A percentile compares a stretch with the other conserved stretches of the same genome.
These are phyloP conservation scores for Yueomyces sp. DNA, from an alignment of 1,139 yeast species.

Conservation along the genomic window DNA sequence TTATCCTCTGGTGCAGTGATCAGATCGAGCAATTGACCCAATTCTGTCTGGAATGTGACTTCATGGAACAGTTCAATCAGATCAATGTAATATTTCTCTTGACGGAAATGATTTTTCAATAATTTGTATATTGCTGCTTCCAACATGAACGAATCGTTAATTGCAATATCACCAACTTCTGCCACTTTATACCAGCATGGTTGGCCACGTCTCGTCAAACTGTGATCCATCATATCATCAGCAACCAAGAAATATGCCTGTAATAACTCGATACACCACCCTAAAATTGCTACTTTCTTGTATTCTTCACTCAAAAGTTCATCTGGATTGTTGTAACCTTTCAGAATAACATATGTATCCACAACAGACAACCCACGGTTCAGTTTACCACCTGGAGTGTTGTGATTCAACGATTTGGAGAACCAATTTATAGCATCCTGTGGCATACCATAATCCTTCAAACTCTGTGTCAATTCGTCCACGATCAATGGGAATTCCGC, in stretches of 20 bases:
- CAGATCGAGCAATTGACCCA: slow-evolving; percentile 90
- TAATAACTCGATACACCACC: slow-evolving; percentile 90
- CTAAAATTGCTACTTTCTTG: slow-evolving; percentile 75
- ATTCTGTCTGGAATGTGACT: slow-evolving; percentile 93
- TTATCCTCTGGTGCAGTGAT: slow-evolving; percentile 95
- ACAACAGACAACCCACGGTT: slow-evolving; percentile 94
- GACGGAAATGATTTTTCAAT: slow-evolving; percentile 77
- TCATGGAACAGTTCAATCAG: slow-evolving; percentile 85
- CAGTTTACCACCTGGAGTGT: slow-evolving; percentile 93
- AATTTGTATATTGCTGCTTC: slow-evolving; percentile 89
- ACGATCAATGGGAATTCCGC: slow-evolving; percentile 68
- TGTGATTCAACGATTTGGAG: slow-evolving; percentile 59
- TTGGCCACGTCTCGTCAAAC: slow-evolving; percentile 96
- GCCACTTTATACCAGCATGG: slow-evolving; percentile 91
- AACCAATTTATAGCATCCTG: slow-evolving; percentile 83
- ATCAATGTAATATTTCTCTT: slow-evolving; percentile 76
- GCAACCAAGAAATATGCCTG: slow-evolving; percentile 97
- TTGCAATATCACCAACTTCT: slow-evolving; percentile 83
- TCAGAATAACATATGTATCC: slow-evolving; percentile 78
- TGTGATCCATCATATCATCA: slow-evolving; percentile 97
- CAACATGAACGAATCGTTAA: slow-evolving; percentile 93
- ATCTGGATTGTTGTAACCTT: slow-evolving; percentile 43
- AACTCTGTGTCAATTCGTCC: slow-evolving; percentile 53
- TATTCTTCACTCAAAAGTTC: slow-evolving; percentile 59
- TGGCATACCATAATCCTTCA: slow-evolving; percentile 69